Evolutionary conservation across 768 basidiomycete species (phyloP), one percentile per base, ranked within the genome.

Genomic region (Agaricus subrufescens): DNA sequence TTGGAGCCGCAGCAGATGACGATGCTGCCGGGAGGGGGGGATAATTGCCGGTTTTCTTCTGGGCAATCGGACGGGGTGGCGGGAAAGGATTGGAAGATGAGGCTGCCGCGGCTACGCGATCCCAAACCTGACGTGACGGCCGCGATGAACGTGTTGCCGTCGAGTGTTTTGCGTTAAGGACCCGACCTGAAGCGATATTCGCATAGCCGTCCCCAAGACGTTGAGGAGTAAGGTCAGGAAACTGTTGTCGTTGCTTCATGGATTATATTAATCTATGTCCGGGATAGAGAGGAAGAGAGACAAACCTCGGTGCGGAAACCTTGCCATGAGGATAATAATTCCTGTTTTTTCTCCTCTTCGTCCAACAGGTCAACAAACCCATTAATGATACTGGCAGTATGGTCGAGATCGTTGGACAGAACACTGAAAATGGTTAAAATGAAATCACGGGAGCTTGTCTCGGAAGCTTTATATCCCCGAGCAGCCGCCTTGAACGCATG

Each of bases 401-500:
- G 77, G 50, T 97, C 93, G 23, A 89, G 67, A 44, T 73, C 71
- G 50, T 66, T 63, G 54, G 77, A 73, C 70, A 72, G 62, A 43
- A 70, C 78, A 65, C 86, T 90, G 86, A 86, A 96, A n/a, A 95
- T 75, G 0, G 91, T 95, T 40, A 86, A 86, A 50, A 98, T 86
- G 59, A 98, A 76, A 68, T 96, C 96, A 3, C 85, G 78, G 2
- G 94, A 89, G 40, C 81, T 83, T 8, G 84, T 82, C 66, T 99
- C 95, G 42, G 84, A 84, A 2, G 78, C 68, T 26, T 83, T 80
- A 71, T 88, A 99, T 29, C 88, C 83, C 9, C 91, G 86, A 34
- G 91, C 81, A 27, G 92, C 86, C 12, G 89, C 82, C 63, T 83
- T 86, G 27, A 89, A 79, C 0, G 83, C 85, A 12, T 85, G 73